These are phyloP conservation scores for Blastobotrys arbuscula DNA, from an alignment of 1,139 yeast genomes.

Conservation along the genomic window DNA sequence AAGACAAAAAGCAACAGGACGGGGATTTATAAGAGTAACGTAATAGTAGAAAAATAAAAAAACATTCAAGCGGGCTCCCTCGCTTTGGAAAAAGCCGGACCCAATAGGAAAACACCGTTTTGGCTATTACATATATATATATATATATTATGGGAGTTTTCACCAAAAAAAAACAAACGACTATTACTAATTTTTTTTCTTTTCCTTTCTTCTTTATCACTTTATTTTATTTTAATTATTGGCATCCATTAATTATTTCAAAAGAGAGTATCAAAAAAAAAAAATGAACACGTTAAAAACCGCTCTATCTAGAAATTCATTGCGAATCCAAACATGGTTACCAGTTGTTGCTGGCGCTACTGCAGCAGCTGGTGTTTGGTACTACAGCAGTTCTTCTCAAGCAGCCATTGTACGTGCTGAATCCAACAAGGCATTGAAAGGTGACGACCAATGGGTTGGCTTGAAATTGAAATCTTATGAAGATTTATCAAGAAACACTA, in stretches of 20 bases:
- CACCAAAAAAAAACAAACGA: background rate
- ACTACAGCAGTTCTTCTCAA: constrained; percentile 18
- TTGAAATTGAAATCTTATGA: constrained; percentile 57
- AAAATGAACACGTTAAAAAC: constrained; percentile 1
- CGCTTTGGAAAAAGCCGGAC: too few relatives aligned
- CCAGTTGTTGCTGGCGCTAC: constrained; percentile 23
- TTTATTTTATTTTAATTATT: background rate
- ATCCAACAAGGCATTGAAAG: constrained; percentile 46
- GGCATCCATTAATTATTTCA: too few relatives aligned
- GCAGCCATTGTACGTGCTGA: constrained; percentile 26
- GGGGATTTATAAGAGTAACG: background rate
- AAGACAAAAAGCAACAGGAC: too few relatives aligned
- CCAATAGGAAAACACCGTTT: too few relatives aligned
- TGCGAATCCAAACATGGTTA: constrained; percentile 10
- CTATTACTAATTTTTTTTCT: background rate
- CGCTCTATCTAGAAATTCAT: constrained; percentile 1
- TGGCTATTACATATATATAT: background rate
- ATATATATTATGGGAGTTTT: background rate
- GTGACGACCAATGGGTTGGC: constrained; percentile 69
- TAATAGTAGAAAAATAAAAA: background rate
- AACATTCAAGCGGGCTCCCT: too few relatives aligned
- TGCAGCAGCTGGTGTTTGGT: constrained; percentile 29
- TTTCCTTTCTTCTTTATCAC: background rate
- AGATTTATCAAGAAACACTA: constrained; percentile 52
- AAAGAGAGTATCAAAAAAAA: background rate